Conservation (phyloP, 352 stramenopile genomes). For the Globisporangium mamillatum region DNA sequence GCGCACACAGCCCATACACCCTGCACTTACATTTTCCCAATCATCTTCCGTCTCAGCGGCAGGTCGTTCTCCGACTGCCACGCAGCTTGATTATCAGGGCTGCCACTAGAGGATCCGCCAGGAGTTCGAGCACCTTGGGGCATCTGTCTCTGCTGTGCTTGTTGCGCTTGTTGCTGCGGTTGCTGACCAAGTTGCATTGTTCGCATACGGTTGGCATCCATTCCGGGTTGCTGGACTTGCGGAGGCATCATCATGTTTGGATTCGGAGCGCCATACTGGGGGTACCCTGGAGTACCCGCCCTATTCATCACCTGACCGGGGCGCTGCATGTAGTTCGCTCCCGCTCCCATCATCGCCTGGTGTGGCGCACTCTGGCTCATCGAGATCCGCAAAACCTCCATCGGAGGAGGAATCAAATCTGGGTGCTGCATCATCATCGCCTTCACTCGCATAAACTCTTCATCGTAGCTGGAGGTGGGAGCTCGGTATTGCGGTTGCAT, state of each 20-base stretch:
- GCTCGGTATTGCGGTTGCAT: constrained; percentile 69
- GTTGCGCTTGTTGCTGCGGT: constrained; percentile 18
- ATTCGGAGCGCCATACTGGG: constrained; percentile 53
- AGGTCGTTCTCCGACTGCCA: constrained; percentile 89
- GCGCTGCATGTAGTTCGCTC: constrained; percentile 64
- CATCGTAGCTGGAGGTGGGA: constrained; percentile 71
- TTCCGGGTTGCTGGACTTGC: constrained; percentile 31
- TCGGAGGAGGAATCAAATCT: constrained; percentile 81
- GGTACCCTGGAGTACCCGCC: constrained; percentile 43
- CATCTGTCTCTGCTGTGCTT: constrained; percentile 21
- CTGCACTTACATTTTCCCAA: constrained; percentile 86
- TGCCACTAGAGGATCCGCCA: constrained; percentile 31
- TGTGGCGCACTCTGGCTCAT: constrained; percentile 65
- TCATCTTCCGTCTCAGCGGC: constrained; percentile 86
- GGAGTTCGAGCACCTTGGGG: constrained; percentile 38
- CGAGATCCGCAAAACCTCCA: constrained; percentile 84
- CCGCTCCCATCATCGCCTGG: constrained; percentile 60
- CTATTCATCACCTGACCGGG: constrained; percentile 61
- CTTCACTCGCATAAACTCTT: constrained; percentile 86
- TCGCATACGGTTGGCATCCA: constrained; percentile 42
- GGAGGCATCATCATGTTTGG: constrained; percentile 69
- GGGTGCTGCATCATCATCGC: constrained; percentile 89
- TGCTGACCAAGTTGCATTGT: constrained; percentile 29
- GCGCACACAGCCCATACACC: background rate
- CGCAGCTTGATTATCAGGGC: constrained; percentile 51